Percentiles rank a stretch among this genome's conserved stretches.
Evolutionary conservation across 768 basidiomycete genomes (phyloP).

Genomic region (Suillus brevipes): DNA sequence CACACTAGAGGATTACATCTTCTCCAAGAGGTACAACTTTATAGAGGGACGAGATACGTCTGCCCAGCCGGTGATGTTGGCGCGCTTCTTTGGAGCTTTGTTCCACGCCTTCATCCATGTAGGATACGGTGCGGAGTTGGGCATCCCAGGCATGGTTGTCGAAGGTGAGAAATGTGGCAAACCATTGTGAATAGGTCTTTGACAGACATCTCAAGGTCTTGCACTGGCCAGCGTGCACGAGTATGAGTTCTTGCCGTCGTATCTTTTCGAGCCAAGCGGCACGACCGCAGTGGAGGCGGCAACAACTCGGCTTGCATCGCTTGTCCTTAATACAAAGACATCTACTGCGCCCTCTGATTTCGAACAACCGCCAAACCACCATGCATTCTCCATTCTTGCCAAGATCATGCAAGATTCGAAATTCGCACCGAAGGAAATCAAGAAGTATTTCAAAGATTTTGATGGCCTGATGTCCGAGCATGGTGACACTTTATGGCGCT

Average conservation of each 20-base stretch:
- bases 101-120: conserved; percentile 64
- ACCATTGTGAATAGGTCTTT: neutral
- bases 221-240: conserved; percentile 27
- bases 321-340: conserved; percentile 11
- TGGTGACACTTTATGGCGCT: conserved; percentile 4
- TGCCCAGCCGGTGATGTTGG: conserved; percentile 52
- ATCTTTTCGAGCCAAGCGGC: conserved; percentile 12
- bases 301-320: conserved; percentile 7
- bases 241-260: conserved; percentile 30
- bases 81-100: conserved; percentile 47
- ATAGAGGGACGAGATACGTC: conserved; percentile 14
- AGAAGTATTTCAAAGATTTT: conserved; percentile 25
- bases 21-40: conserved; percentile 30
- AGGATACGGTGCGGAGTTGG: conserved; percentile 65
- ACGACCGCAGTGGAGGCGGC: conserved; percentile 6
- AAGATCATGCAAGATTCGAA: conserved; percentile 50
- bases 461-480: neutral
- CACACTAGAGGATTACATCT: conserved; percentile 31
- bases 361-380: conserved; percentile 14
- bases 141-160: conserved; percentile 56
- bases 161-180: conserved; percentile 46
- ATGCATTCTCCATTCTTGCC: conserved; percentile 52
- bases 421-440: conserved; percentile 19
- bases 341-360: neutral
- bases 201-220: conserved; percentile 19